Conservation (phyloP, 2,329 filamentous ascomycete species). For the Phaeosphaeria sp. region DNA sequence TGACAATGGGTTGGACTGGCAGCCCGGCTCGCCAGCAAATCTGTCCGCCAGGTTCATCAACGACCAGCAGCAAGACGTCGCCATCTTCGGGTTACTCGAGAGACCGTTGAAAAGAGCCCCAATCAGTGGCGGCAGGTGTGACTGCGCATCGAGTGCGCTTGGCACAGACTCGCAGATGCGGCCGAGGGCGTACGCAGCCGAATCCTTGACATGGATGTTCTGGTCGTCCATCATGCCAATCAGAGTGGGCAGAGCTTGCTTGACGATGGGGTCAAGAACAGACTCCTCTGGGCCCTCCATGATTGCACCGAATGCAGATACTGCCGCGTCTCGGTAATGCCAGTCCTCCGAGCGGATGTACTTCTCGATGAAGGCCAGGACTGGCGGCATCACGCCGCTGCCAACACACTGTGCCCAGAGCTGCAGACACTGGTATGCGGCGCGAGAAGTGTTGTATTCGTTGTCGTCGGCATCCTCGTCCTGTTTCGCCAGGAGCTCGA, state of each 20-base stretch:
- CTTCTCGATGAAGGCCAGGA: slow-evolving; percentile 88
- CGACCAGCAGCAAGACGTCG: slow-evolving; percentile 97
- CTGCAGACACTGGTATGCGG: slow-evolving; percentile 94
- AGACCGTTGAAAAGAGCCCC: slow-evolving; percentile 88
- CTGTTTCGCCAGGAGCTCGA: slow-evolving; percentile 91
- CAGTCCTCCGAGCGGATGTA: slow-evolving; percentile 92
- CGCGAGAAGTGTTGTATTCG: slow-evolving; percentile 95
- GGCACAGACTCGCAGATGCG: slow-evolving; percentile 95
- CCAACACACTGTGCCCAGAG: slow-evolving; percentile 94
- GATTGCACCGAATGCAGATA: slow-evolving; percentile 96
- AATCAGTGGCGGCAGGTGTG: slow-evolving; percentile 85
- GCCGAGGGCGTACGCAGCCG: slow-evolving; percentile 92
- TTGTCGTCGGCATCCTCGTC: slow-evolving; percentile 97
- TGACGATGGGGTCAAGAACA: slow-evolving; percentile 90
- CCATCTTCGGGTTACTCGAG: slow-evolving; percentile 93
- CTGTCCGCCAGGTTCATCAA: slow-evolving; percentile 97
- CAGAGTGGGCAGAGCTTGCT: slow-evolving; percentile 90
- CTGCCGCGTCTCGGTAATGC: slow-evolving; percentile 93
- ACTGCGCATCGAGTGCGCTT: slow-evolving; percentile 83
- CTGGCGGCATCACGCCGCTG: slow-evolving; percentile 80
- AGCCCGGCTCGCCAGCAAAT: slow-evolving; percentile 86
- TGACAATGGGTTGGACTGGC: slow-evolving; percentile 81
- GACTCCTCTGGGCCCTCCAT: slow-evolving; percentile 98
- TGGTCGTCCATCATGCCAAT: slow-evolving; percentile 92
- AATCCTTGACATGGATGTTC: slow-evolving; percentile 91